Evolutionary conservation across 208 protist species (phyloP), one percentile per base, ranked within the genome.

Genomic region (Leishmania tarentolae): DNA sequence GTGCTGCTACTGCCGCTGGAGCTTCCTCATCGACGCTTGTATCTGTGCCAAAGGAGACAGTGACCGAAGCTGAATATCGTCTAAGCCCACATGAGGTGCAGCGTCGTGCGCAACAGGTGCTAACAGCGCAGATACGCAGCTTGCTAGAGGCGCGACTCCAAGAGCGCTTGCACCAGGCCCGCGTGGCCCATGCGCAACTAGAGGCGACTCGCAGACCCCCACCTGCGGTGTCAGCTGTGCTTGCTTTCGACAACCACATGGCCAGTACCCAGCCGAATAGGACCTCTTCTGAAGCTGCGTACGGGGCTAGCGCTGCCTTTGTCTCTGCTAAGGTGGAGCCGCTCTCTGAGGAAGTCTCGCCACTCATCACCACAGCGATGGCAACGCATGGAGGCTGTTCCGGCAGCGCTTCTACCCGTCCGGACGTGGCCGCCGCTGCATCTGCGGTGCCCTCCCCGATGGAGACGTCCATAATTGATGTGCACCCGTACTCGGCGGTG

Each of bases 61-160:
- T 85, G 5, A 79, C 59, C n/a, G 82, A 85, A 61, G 82, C 76
- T 11, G 72, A 56, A 42, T 85, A 82, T 44, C 82, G 61, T 1
- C 65, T 85, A 7, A 74, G 57, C 21, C 71, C 82, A 2, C 69
- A 85, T 35, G 77, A 81, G 21, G 70, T 85, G 31, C 82, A 85
- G 50, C 70, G 77, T 8, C 57, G 76, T 11, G 82, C 75, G 46
- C 82, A 85, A 61, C 59, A 81, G 28, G 75, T 35, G 40, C 82
- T 85, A 11, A 50, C 77, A n/a, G 77, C 69, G 24, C 76, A 85
- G 73, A 53, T 82, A n/a, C 77, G 82, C 61, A 73, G 63, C 40
- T 59, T 85, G 17, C 76, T 85, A 9, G 73, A 82, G 73, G 50
- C 63, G 15, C 82, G 82, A 24, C 77, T 85, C 6, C 77, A 82